phyloP scores from a whole-genome alignment of 192 early-diverging fungal genomes.

The Linnemannia hyalina region DNA sequence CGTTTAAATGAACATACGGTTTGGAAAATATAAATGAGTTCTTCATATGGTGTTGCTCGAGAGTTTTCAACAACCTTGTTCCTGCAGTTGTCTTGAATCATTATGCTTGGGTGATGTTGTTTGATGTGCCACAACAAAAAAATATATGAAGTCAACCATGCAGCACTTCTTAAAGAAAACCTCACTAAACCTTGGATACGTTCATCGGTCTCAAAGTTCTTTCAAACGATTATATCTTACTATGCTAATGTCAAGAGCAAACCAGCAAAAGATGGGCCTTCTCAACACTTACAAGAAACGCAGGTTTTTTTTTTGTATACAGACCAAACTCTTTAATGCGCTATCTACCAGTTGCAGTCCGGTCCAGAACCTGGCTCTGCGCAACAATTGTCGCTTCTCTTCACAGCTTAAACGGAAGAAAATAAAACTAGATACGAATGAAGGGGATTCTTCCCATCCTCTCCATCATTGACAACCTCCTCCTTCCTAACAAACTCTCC shows the following conservation, averaged over 20 bases:
- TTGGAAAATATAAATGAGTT: not conserved
- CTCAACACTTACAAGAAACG: not conserved
- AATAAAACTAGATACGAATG: not conserved
- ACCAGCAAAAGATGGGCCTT: no score
- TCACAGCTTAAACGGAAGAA: not conserved
- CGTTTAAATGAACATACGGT: slow-evolving; percentile 45
- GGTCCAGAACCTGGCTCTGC: not conserved
- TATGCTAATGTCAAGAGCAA: not conserved
- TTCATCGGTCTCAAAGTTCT: no score
- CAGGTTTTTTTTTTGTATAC: not conserved
- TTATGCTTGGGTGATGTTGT: no score
- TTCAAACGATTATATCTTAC: no score
- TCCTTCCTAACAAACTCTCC: not conserved
- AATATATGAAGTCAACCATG: no score
- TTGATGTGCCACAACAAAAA: no score
- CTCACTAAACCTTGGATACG: no score
- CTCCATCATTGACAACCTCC: not conserved
- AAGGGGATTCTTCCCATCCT: not conserved
- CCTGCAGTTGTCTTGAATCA: no score
- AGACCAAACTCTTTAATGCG: not conserved
- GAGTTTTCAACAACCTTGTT: no score
- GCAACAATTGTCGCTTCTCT: not conserved
- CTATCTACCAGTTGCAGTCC: not conserved
- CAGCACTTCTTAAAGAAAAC: no score
- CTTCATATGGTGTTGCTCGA: not conserved